These are phyloP conservation scores for Colletotrichum theobromicola DNA, from an alignment of 2,329 filamentous ascomycete species.

Conservation along the genomic window DNA sequence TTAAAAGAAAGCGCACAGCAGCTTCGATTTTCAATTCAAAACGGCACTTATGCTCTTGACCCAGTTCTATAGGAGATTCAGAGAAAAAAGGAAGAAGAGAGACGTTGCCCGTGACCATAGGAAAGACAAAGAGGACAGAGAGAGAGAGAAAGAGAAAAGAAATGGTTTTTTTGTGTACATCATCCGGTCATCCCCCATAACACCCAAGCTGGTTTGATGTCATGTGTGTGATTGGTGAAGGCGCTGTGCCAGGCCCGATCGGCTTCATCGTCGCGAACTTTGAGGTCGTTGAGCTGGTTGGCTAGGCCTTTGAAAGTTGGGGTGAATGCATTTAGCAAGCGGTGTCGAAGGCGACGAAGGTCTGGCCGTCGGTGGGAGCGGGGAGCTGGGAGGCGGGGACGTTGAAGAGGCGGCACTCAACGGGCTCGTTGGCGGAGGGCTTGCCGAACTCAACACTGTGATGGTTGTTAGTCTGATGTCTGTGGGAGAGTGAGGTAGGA, in stretches of 20 bases:
- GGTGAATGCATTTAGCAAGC: slow-evolving; percentile 2
- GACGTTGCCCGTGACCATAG: background rate
- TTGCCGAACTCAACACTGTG: slow-evolving; percentile 29
- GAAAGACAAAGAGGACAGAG: background rate
- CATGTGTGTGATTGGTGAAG: background rate
- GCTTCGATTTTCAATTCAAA: background rate
- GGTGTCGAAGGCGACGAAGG: slow-evolving; percentile 7
- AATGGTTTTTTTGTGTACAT: background rate
- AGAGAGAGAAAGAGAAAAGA: background rate
- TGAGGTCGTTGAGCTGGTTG: background rate
- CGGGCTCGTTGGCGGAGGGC: slow-evolving; percentile 1
- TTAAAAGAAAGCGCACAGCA: background rate
- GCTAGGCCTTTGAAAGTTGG: background rate
- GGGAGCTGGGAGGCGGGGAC: slow-evolving; percentile 11
- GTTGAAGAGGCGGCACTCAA: slow-evolving; percentile 15
- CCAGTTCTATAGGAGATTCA: background rate
- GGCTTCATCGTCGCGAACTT: background rate
- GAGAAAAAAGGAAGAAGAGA: background rate
- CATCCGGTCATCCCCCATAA: background rate
- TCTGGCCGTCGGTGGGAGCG: slow-evolving; percentile 7
- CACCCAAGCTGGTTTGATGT: background rate
- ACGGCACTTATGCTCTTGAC: background rate
- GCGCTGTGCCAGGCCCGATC: background rate
- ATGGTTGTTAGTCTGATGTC: background rate
- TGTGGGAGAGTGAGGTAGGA: background rate